These are phyloP conservation scores for Pseudogymnoascus sp. DNA, from an alignment of 2,329 filamentous ascomycete genomes.

Conservation along the genomic window DNA sequence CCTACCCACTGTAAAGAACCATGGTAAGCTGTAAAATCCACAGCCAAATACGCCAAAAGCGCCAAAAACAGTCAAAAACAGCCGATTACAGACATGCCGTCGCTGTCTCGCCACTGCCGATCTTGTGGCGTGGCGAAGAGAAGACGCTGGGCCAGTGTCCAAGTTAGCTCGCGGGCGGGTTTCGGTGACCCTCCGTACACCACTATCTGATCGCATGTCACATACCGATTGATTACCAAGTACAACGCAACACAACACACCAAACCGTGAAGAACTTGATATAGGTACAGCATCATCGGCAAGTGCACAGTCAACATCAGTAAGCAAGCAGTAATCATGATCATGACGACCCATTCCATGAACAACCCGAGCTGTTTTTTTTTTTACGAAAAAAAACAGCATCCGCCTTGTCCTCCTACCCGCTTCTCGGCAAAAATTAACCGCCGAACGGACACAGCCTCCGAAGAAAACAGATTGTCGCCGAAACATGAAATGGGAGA, in stretches of 20 bases:
- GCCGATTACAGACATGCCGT: neutral
- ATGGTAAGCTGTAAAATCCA: constrained; percentile 8
- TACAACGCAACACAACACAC: neutral
- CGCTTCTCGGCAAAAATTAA: neutral
- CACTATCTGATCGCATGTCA: neutral
- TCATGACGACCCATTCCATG: neutral
- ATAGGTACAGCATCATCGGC: neutral
- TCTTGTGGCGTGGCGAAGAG: neutral
- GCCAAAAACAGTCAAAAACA: neutral
- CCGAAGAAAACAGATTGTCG: neutral
- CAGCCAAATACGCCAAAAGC: neutral
- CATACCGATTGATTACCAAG: too few species aligned
- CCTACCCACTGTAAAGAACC: neutral
- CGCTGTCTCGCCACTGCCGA: neutral
- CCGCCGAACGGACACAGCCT: neutral
- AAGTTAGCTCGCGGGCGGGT: neutral
- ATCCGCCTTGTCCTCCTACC: neutral
- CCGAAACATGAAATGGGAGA: neutral
- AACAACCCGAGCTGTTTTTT: neutral
- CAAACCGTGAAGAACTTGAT: neutral
- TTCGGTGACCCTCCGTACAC: neutral
- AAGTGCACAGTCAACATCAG: neutral
- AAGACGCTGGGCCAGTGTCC: neutral
- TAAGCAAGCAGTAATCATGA: neutral
- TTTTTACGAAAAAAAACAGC: too few species aligned